These are phyloP conservation scores for Urochloa ruziziensis DNA, from an alignment of 176 grass and related monocot genomes.

Conservation along the genomic window DNA sequence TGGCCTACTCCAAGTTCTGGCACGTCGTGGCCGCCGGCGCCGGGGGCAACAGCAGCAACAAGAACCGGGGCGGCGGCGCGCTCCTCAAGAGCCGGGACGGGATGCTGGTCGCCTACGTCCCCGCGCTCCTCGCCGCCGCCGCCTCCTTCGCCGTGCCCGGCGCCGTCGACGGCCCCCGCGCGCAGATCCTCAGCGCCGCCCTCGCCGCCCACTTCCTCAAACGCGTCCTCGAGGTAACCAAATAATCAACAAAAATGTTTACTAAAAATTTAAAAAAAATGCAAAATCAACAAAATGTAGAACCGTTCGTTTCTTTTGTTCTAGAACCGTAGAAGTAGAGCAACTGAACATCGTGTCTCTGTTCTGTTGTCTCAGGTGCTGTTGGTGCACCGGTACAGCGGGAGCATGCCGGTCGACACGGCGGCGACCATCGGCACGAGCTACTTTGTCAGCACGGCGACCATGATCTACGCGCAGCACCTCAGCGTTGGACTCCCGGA, in stretches of 20 bases:
- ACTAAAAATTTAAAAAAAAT: no score
- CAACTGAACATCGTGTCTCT: not conserved
- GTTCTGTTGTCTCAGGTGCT: conserved; percentile 40
- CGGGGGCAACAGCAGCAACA: not conserved
- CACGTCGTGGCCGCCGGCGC: conserved; percentile 23
- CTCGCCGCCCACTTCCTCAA: conserved; percentile 72
- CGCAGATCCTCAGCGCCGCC: conserved; percentile 36
- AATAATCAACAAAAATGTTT: not conserved
- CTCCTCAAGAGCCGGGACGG: conserved; percentile 36
- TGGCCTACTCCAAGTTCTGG: conserved; percentile 84
- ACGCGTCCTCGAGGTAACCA: conserved; percentile 65
- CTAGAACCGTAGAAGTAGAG: no score
- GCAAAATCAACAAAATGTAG: not conserved
- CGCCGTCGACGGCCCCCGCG: conserved; percentile 31
- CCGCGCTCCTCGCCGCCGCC: conserved; percentile 39
- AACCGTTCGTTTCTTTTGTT: no score
- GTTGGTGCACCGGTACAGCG: conserved; percentile 64
- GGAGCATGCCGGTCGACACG: conserved; percentile 40
- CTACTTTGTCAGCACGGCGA: conserved; percentile 45
- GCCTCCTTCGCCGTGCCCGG: conserved; percentile 50
- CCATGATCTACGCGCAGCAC: conserved; percentile 60
- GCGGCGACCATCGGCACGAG: conserved; percentile 38
- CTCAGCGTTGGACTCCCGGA: conserved; percentile 38
- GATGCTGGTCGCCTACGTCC: conserved; percentile 73
- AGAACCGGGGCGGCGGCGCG: not conserved